phyloP scores from a whole-genome alignment of 106 monocot species.

The Allium sativum region DNA sequence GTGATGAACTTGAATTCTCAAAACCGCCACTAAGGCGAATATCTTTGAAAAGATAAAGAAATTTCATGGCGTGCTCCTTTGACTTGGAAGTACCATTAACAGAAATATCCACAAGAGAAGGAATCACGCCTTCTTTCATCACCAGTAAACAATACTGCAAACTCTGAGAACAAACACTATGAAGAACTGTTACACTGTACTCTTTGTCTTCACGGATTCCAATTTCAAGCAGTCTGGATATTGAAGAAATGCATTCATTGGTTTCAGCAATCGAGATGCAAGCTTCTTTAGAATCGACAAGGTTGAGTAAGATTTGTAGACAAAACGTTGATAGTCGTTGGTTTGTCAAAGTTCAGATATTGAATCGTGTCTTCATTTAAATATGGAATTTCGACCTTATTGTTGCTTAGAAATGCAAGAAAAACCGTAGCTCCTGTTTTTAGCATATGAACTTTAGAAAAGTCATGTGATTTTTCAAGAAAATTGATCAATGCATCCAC shows the following conservation, averaged over 20 bases:
- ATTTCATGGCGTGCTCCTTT: constrained; percentile 29
- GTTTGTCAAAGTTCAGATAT: constrained; percentile 29
- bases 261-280: constrained; percentile 22
- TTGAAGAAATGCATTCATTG: constrained; percentile 38
- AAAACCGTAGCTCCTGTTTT: constrained; percentile 48
- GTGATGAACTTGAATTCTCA: constrained; percentile 13
- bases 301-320: constrained; percentile 35
- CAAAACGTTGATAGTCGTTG: constrained; percentile 23
- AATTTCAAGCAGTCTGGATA: constrained; percentile 47
- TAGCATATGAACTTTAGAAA: constrained; percentile 33
- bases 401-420: constrained; percentile 33
- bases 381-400: constrained; percentile 40
- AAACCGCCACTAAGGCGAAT: constrained; percentile 19
- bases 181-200: constrained; percentile 38
- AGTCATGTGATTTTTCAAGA: constrained; percentile 30
- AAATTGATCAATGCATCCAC: constrained; percentile 43
- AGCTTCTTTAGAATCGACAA: constrained; percentile 40
- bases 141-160: constrained; percentile 39
- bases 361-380: constrained; percentile 30
- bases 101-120: constrained; percentile 63
- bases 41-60: constrained; percentile 71
- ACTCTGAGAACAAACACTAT: constrained; percentile 36
- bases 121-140: constrained; percentile 77
- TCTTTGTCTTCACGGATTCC: constrained; percentile 48
- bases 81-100: constrained; percentile 53